phyloP scores from a whole-genome alignment of 23 red algal genomes.

The Porphyridium purpureum region DNA sequence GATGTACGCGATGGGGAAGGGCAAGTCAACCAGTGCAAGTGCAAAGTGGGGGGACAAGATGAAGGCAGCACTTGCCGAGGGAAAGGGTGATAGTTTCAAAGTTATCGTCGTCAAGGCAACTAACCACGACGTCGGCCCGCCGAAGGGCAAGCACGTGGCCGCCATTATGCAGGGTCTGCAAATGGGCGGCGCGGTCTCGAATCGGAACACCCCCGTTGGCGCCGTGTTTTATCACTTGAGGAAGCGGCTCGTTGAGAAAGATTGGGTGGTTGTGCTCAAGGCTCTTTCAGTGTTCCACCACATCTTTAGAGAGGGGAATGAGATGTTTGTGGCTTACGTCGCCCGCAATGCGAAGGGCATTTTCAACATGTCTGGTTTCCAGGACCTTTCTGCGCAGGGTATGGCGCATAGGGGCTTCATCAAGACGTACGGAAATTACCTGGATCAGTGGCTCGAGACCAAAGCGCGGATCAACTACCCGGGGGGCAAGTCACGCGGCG shows the following conservation, averaged over 20 bases:
- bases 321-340: constrained; percentile 56
- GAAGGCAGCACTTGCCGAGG: no score
- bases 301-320: constrained; percentile 89
- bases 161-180: constrained; percentile 81
- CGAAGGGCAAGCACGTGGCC: constrained; percentile 95
- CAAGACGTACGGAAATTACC: constrained; percentile 58
- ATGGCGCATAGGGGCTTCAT: constrained; percentile 48
- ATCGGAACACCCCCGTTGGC: constrained; percentile 63
- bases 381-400: no score
- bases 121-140: constrained; percentile 47
- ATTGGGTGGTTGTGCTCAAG: constrained; percentile 87
- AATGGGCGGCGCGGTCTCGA: constrained; percentile 70
- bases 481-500: constrained; percentile 25
- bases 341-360: constrained; percentile 46
- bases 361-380: constrained; percentile 32
- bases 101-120: constrained; percentile 87
- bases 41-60: no score
- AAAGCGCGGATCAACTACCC: constrained; percentile 74
- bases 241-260: constrained; percentile 60
- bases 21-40: no score
- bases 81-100: constrained; percentile 94
- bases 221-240: constrained; percentile 75
- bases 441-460: constrained; percentile 78
- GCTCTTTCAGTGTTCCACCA: constrained; percentile 77
- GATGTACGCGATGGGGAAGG: no score